Base-by-base conservation (phyloP, 306 rosid genomes). In the Gillenia trifoliata region DNA sequence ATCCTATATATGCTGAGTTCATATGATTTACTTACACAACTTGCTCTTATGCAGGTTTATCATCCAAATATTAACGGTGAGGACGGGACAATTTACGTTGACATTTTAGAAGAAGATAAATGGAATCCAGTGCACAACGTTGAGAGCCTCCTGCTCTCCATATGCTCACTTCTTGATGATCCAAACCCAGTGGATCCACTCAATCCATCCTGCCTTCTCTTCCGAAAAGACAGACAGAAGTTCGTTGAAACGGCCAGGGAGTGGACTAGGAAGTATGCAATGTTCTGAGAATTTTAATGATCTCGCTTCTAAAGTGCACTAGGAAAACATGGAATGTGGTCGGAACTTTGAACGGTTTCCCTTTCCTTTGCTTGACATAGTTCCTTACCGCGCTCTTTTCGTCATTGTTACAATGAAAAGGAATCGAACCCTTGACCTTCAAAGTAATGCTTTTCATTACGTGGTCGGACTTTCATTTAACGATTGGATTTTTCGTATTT, bases 41-140 rank as follows among this genome's bases (percentile, higher is more conserved):
- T 47, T 47, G 74, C 3, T 31, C 47, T n/a, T 66, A 23, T 22
- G 64, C 78, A 84, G 85, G 64, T 84, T 15, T 84, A 49, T 71
- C 85, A 84, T 81, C 88, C 88, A 17, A 84, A 84, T 47, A 29
- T 81, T 11, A 36, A 36, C 41, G 77, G 49, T 25, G 59, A 70
- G n/a, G 79, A 84, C 20, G 88, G 88, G 59, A 84, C n/a, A 11
- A 64, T 84, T 20, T 40, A 62, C 17, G 23, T 84, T 1, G 83
- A 81, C 71, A 84, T 84, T 41, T 64, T 84, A 17, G 55, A 71
- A 5, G 81, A 84, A 36, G 85, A 81, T 13, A 36, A 75, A 75
- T 84, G 85, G 85, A 75, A 52, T 10, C 76, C 88, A 17, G 66
- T 77, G 22, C 74, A 81, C 16, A 77, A 66, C 28, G 75, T 84